Percentiles rank a stretch among this genome's conserved stretches.
These are phyloP conservation scores for Gossypium stocksii DNA, from an alignment of 345 rosid genomes.

Conservation along the genomic window DNA sequence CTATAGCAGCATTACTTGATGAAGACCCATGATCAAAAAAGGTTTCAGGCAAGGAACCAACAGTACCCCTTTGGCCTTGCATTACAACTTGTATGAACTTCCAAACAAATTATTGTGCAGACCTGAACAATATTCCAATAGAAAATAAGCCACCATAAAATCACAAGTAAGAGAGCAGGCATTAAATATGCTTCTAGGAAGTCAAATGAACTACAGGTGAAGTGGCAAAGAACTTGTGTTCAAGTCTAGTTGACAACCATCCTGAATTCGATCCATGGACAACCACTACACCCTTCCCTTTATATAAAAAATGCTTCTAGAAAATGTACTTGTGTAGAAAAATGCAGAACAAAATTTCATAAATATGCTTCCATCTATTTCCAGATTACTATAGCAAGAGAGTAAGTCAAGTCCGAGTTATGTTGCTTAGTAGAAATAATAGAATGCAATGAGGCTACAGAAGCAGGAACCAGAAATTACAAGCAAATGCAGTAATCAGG, in stretches of 20 bases:
- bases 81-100: slow-evolving; percentile 39
- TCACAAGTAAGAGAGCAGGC: slow-evolving; percentile 4
- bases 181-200: slow-evolving; percentile 2
- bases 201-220: too few species aligned
- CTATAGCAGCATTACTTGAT: slow-evolving; percentile 50
- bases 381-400: neutral
- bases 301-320: too few species aligned
- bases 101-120: slow-evolving; percentile 11
- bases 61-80: slow-evolving; percentile 80
- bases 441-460: neutral
- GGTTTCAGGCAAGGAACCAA: slow-evolving; percentile 69
- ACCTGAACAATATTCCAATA: slow-evolving; percentile 26
- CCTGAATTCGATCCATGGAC: too few species aligned
- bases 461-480: neutral
- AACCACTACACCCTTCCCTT: too few species aligned
- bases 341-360: neutral
- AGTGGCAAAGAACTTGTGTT: too few species aligned
- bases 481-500: neutral
- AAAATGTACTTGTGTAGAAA: neutral
- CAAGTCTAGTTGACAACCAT: too few species aligned
- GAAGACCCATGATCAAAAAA: slow-evolving; percentile 78
- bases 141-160: slow-evolving; percentile 17
- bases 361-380: neutral
- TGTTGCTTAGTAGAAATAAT: neutral
- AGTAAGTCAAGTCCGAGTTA: neutral